phyloP scores from a whole-genome alignment of 768 basidiomycete species.

The Lentinula aciculospora region DNA sequence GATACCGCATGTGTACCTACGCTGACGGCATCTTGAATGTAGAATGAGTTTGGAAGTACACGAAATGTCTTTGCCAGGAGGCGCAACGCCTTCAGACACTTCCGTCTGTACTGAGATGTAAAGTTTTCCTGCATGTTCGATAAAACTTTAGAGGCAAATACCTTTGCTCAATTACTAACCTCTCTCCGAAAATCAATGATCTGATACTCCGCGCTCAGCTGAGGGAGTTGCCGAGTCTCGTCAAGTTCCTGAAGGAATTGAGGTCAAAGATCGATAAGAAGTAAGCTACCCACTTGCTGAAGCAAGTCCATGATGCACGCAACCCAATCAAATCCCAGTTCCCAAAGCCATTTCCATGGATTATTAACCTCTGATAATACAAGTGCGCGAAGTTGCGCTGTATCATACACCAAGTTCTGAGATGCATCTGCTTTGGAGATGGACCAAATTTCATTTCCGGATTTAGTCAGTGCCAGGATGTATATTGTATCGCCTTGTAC shows the following conservation, averaged over 20 bases:
- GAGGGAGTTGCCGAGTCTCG: background rate
- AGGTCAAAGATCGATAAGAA: too few species aligned
- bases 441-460: background rate
- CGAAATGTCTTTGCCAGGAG: conserved; percentile 1
- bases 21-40: background rate
- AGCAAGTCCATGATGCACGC: background rate
- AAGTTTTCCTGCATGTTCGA: background rate
- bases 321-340: background rate
- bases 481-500: background rate
- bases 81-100: background rate
- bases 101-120: background rate
- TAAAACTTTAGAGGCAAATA: background rate
- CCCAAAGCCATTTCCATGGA: conserved; percentile 4
- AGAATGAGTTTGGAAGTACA: conserved; percentile 4
- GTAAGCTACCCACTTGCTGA: background rate
- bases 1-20: conserved; percentile 1
- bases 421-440: background rate
- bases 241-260: background rate
- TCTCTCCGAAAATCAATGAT: conserved; percentile 3
- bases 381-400: background rate
- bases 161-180: background rate
- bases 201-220: background rate
- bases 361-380: background rate
- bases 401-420: background rate
- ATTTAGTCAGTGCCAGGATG: background rate